Evolutionary conservation across 768 basidiomycete genomes (phyloP).

Genomic region (Russula vinacea): DNA sequence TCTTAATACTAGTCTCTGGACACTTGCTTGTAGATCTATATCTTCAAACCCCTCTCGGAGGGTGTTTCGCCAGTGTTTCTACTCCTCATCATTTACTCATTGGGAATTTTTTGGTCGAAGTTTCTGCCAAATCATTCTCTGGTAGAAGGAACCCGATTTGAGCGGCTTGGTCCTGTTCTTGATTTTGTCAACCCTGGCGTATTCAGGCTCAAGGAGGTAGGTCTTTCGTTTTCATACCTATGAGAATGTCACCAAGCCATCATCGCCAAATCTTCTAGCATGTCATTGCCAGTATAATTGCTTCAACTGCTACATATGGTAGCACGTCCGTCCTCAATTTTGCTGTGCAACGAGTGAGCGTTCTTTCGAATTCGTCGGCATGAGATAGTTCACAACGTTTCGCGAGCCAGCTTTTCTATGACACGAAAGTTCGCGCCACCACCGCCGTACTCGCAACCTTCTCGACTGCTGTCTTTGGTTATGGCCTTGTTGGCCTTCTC

Average conservation of each 20-base stretch:
- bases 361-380: conserved; percentile 2
- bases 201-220: conserved; percentile 59
- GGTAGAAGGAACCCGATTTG: conserved; percentile 46
- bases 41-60: conserved; percentile 56
- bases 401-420: conserved; percentile 60
- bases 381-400: neutral
- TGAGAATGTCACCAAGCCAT: neutral
- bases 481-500: conserved; percentile 57
- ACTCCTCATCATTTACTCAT: conserved; percentile 51
- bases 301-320: conserved; percentile 53
- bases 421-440: conserved; percentile 51
- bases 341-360: conserved; percentile 52
- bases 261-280: conserved; percentile 41
- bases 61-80: conserved; percentile 56
- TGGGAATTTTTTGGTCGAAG: conserved; percentile 50
- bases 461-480: conserved; percentile 64
- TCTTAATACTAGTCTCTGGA: neutral
- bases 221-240: conserved; percentile 16
- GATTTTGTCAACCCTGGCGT: conserved; percentile 54
- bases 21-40: conserved; percentile 45
- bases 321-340: conserved; percentile 58
- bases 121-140: conserved; percentile 44
- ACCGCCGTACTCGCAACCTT: conserved; percentile 61
- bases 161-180: conserved; percentile 41
- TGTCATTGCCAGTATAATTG: conserved; percentile 53